These are phyloP conservation scores for Lactuca sativa DNA, from an alignment of 129 eudicot species.

Conservation along the genomic window DNA sequence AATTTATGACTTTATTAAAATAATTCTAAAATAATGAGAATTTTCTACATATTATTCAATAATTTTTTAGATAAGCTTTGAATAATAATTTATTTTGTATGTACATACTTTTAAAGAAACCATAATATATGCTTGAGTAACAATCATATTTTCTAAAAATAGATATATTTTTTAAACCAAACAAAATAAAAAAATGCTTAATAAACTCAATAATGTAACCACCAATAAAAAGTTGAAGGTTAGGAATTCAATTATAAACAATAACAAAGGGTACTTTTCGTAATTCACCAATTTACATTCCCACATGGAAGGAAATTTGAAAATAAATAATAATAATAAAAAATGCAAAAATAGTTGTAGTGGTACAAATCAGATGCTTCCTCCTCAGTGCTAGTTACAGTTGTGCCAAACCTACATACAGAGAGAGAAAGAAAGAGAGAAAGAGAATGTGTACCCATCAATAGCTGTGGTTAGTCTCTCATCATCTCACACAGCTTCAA, in stretches of 20 bases:
- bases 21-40: too few relatives aligned
- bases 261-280: neutral
- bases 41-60: too few relatives aligned
- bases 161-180: neutral
- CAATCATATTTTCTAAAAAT: too few relatives aligned
- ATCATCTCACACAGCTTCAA: conserved; percentile 30
- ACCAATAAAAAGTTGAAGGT: conserved; percentile 1
- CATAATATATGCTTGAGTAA: too few relatives aligned
- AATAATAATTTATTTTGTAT: too few relatives aligned
- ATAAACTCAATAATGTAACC: neutral
- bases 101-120: too few relatives aligned
- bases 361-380: conserved; percentile 44
- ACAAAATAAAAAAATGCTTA: neutral
- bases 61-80: too few relatives aligned
- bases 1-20: too few relatives aligned
- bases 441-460: conserved; percentile 40
- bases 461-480: conserved; percentile 42
- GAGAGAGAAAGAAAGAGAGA: conserved; percentile 25
- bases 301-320: conserved; percentile 31
- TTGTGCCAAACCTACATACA: conserved; percentile 34
- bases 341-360: conserved; percentile 23
- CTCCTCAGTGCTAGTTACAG: conserved; percentile 40
- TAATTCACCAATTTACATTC: conserved; percentile 4
- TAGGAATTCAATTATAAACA: neutral
- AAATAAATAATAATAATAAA: conserved; percentile 10